phyloP scores from a whole-genome alignment of 2,329 filamentous ascomycete species.

The Ophiostoma pallidulum region DNA sequence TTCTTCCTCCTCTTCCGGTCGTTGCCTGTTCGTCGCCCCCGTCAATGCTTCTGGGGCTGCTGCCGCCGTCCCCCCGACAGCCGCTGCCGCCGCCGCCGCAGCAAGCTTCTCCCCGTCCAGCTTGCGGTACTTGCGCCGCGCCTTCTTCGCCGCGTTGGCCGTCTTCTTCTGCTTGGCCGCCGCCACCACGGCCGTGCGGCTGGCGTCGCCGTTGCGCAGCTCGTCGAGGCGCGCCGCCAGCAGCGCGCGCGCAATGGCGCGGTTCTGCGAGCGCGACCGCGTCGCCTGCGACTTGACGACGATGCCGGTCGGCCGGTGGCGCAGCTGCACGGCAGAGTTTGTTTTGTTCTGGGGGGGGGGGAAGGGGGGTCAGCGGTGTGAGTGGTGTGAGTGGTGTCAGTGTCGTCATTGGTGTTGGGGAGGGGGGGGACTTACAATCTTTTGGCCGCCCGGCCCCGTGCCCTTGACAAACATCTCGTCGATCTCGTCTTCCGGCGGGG shows the following conservation, averaged over 20 bases:
- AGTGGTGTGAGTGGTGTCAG: no score
- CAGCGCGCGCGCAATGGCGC: slow-evolving; percentile 70
- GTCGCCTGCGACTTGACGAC: slow-evolving; percentile 94
- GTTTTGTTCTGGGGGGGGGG: slow-evolving; percentile 69
- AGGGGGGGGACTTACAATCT: slow-evolving; percentile 54
- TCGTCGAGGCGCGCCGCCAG: slow-evolving; percentile 69
- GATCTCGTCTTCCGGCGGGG: slow-evolving; percentile 68
- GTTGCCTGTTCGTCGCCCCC: background rate
- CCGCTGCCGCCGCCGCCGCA: background rate
- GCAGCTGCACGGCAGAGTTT: slow-evolving; percentile 85
- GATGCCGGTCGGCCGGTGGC: slow-evolving; percentile 79
- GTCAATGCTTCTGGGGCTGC: no score
- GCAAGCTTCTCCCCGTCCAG: slow-evolving; percentile 45
- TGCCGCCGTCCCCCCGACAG: background rate
- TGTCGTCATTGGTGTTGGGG: no score
- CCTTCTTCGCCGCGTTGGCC: slow-evolving; percentile 73
- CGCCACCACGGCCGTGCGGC: slow-evolving; percentile 54
- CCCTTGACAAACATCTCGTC: slow-evolving; percentile 83
- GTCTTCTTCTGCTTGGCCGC: slow-evolving; percentile 57
- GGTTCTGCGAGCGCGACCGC: slow-evolving; percentile 75
- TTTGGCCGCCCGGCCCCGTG: slow-evolving; percentile 86
- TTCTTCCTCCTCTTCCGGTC: background rate
- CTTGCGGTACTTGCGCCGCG: slow-evolving; percentile 64
- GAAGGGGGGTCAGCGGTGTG: slow-evolving; percentile 34
- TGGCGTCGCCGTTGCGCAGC: slow-evolving; percentile 59